A percentile compares a stretch with the other conserved stretches of the same genome.
These are phyloP conservation scores for Exophiala sp. DNA, from an alignment of 2,329 filamentous ascomycete species.

Conservation along the genomic window DNA sequence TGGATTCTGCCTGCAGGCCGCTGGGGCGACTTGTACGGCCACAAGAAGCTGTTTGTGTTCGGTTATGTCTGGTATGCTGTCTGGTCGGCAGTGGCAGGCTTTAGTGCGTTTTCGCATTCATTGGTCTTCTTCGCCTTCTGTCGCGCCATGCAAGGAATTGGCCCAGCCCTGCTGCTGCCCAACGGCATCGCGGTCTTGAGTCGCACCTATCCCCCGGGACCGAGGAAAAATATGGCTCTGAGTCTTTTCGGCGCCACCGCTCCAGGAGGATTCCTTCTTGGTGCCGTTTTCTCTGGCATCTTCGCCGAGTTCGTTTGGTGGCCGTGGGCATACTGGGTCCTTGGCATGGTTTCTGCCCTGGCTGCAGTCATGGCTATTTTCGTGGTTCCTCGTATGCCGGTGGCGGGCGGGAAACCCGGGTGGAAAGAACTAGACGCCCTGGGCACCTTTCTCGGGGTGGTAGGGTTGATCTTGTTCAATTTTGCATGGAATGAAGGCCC, in stretches of 20 bases:
- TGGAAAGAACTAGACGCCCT: constrained; percentile 35
- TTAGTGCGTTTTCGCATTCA: constrained; percentile 36
- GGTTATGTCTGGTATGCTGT: constrained; percentile 48
- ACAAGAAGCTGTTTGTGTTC: constrained; percentile 45
- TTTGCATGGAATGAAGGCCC: constrained; percentile 53
- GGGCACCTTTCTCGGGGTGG: constrained; percentile 45
- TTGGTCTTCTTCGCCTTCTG: constrained; percentile 34
- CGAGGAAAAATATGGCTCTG: constrained; percentile 46
- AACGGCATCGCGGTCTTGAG: constrained; percentile 47
- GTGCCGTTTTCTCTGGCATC: constrained; percentile 38
- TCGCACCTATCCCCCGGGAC: constrained; percentile 41
- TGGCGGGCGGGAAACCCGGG: constrained; percentile 30
- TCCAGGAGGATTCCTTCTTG: constrained; percentile 42
- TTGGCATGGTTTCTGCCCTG: constrained; percentile 38
- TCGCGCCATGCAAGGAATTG: constrained; percentile 43
- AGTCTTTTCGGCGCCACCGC: constrained; percentile 45
- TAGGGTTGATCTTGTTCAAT: constrained; percentile 50
- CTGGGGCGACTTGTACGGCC: constrained; percentile 47
- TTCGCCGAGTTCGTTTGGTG: constrained; percentile 43
- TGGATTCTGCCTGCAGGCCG: constrained; percentile 48
- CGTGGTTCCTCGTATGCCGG: constrained; percentile 38
- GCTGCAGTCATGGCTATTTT: constrained; percentile 35
- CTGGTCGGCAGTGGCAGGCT: constrained; percentile 44
- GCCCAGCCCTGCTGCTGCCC: constrained; percentile 46
- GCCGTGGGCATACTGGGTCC: constrained; percentile 48